A percentile compares a stretch with the other conserved stretches of the same genome.
These are phyloP conservation scores for Diddensiella santjacobensis DNA, from an alignment of 805 yeast species.

Conservation along the genomic window DNA sequence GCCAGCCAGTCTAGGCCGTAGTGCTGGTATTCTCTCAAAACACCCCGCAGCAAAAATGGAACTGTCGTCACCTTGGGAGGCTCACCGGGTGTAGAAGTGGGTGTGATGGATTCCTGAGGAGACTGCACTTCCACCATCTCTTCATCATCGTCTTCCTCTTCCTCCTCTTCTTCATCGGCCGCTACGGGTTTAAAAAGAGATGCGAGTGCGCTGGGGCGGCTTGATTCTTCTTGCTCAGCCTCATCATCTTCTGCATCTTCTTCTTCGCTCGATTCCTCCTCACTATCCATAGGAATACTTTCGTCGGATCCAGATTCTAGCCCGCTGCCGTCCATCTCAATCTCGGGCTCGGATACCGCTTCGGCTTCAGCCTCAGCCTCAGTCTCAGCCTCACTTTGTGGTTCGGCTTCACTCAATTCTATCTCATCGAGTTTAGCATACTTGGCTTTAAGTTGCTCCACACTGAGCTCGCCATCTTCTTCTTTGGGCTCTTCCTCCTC, in stretches of 20 bases:
- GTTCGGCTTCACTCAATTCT: slow-evolving; percentile 33
- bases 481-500: slow-evolving; percentile 42
- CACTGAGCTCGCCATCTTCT: slow-evolving; percentile 49
- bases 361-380: slow-evolving; percentile 31
- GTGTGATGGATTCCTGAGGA: slow-evolving; percentile 9
- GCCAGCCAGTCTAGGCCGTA: slow-evolving; percentile 98
- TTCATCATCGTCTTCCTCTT: slow-evolving; percentile 15
- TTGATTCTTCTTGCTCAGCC: slow-evolving; percentile 13
- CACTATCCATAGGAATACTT: slow-evolving; percentile 21
- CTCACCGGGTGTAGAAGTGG: slow-evolving; percentile 19
- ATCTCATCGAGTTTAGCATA: slow-evolving; percentile 44
- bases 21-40: slow-evolving; percentile 84
- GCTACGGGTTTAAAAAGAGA: slow-evolving; percentile 26
- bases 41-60: slow-evolving; percentile 74
- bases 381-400: slow-evolving; percentile 31
- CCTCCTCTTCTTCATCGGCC: slow-evolving; percentile 18
- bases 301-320: slow-evolving; percentile 23
- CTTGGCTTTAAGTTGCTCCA: slow-evolving; percentile 54
- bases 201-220: slow-evolving; percentile 21
- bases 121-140: not conserved
- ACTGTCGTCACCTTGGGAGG: slow-evolving; percentile 5
- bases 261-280: slow-evolving; percentile 21
- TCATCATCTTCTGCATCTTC: slow-evolving; percentile 11
- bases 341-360: slow-evolving; percentile 30
- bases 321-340: no score